Base-by-base conservation (phyloP, 345 rosid genomes). In the Aquilaria yunnanensis region DNA sequence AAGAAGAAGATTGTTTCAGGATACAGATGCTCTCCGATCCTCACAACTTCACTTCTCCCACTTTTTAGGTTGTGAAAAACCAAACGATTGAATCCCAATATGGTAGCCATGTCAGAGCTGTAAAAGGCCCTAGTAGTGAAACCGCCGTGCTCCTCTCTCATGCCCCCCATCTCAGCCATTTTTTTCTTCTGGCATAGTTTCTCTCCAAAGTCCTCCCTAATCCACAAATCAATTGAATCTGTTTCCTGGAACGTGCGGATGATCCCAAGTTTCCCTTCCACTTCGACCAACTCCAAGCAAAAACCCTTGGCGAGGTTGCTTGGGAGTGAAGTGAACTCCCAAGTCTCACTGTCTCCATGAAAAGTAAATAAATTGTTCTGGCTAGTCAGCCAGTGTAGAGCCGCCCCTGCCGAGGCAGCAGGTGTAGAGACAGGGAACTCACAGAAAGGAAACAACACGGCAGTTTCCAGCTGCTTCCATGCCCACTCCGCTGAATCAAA, bases 401-500 rank as follows among this genome's bases (percentile, higher is more conserved):
- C 49, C 14, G 43, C 14, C 5, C 4, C 7, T 23, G 56, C 65
- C 2, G 48, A 33, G 5, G 7, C 8, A 14, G 43, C 10, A 47
- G 4, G 48, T 47, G 14, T 16, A 2, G 14, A 16, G 0, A 14
- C 14, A 1, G 33, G 53, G 50, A 11, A 3, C 11, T 51, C 50
- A 2, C 9, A 3, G 0, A 23, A 16, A 51, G 9, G 57, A 3
- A 37, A 37, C 1, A 50, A 6, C 0, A 11, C 14, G 2, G 54
- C 0, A 33, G 41, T 34, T 0, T 52, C 7, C 1, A 14, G 2
- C 11, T 64, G 54, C 31, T 57, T 67, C 72, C 75, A 67, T 1
- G 12, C 33, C 68, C 56, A 50, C 2, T 10, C 29, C 0, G 12
- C 14, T 10, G 72, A 71, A 57, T 75, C 55, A 7, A 67, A 75